phyloP scores from a whole-genome alignment of 768 basidiomycete genomes.

The Pleurotus tuoliensis region DNA sequence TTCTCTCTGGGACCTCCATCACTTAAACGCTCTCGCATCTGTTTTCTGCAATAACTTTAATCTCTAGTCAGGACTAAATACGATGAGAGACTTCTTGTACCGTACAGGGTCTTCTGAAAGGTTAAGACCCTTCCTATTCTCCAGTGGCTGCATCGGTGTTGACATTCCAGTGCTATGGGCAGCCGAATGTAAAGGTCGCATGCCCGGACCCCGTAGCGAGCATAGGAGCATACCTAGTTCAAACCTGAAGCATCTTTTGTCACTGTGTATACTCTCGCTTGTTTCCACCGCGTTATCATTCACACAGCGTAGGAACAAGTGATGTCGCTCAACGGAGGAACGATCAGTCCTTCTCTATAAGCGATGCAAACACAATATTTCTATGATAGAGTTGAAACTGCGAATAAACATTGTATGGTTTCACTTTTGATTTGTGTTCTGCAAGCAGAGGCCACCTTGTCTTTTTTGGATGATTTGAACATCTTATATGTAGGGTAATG shows the following conservation, averaged over 20 bases:
- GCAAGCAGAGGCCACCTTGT: too few species aligned
- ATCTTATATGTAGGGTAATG: too few species aligned
- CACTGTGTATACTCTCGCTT: slow-evolving; percentile 17
- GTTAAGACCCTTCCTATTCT: background rate
- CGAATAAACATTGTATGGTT: too few species aligned
- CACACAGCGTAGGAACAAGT: slow-evolving; percentile 3
- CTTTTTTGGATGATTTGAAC: too few species aligned
- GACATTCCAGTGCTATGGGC: background rate
- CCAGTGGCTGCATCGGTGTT: background rate
- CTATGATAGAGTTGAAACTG: too few species aligned
- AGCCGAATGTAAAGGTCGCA: slow-evolving; percentile 17
- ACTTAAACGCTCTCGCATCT: too few species aligned
- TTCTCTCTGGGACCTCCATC: too few species aligned
- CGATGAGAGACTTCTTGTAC: background rate
- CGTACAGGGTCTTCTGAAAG: background rate
- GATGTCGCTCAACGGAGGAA: slow-evolving; percentile 4
- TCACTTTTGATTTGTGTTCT: too few species aligned
- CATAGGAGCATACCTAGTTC: slow-evolving; percentile 32
- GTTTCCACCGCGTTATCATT: too few species aligned
- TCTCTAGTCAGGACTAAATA: background rate
- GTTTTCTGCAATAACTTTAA: background rate
- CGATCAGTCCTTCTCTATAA: too few species aligned
- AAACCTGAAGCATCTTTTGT: slow-evolving; percentile 31
- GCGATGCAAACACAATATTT: too few species aligned
- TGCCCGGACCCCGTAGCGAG: slow-evolving; percentile 29